A percentile compares a stretch with the other conserved stretches of the same genome.
Conservation (phyloP, 2,329 filamentous ascomycete species). For the Pyrenochaeta sp. region DNA sequence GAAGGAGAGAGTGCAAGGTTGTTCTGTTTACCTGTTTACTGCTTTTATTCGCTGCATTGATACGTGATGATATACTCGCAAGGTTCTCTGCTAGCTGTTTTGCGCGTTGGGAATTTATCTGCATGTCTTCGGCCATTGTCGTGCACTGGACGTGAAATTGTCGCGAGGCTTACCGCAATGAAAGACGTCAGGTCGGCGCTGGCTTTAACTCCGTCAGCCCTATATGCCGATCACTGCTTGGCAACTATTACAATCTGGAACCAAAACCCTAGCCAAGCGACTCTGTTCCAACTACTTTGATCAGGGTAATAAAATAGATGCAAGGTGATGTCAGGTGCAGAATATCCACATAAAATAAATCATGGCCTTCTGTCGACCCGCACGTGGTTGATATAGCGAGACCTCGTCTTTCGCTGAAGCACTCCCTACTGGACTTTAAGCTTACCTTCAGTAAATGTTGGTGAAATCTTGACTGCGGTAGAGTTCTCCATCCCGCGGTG, state of each 20-base stretch:
- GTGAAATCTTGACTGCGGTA: not conserved
- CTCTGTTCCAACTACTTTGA: not conserved
- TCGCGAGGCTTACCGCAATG: conserved; percentile 13
- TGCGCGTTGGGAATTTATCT: conserved; percentile 55
- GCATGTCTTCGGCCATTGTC: conserved; percentile 50
- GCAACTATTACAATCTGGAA: not conserved
- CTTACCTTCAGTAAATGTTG: conserved; percentile 3
- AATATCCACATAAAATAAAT: not conserved
- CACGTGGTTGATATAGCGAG: not conserved
- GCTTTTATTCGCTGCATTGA: conserved; percentile 50
- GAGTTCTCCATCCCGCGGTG: not conserved
- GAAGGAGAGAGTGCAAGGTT: not conserved
- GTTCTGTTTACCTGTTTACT: conserved; percentile 36
- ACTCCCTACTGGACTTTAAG: conserved; percentile 4
- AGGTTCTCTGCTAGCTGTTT: conserved; percentile 57
- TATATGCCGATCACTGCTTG: conserved; percentile 2
- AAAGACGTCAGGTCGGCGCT: conserved; percentile 28
- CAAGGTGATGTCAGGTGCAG: too few species aligned
- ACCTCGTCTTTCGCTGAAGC: not conserved
- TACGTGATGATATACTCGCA: conserved; percentile 51
- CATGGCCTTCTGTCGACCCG: not conserved
- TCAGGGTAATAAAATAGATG: not conserved
- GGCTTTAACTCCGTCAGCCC: conserved; percentile 23
- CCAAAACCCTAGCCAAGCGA: not conserved
- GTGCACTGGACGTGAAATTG: conserved; percentile 17